Percentiles rank a stretch among this genome's conserved stretches.
Evolutionary conservation across 1,139 yeast species (phyloP).

Genomic region (Scheffersomyces quercinus): DNA sequence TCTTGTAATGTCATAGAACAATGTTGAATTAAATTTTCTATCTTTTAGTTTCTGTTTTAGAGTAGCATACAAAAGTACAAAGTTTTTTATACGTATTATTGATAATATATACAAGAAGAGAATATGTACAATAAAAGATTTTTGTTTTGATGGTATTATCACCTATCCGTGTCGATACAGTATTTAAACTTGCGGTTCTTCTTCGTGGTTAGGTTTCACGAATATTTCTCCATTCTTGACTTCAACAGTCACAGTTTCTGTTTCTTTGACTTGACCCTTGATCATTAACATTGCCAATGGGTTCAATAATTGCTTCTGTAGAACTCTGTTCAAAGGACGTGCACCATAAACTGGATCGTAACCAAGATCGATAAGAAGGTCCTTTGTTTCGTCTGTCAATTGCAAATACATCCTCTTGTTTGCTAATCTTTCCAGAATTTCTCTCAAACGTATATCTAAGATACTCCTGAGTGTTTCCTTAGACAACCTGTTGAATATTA

Average conservation of each 20-base stretch:
- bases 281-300: constrained; percentile 82
- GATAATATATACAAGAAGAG: too few relatives aligned
- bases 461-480: constrained; percentile 70
- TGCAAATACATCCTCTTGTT: constrained; percentile 74
- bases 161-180: too few relatives aligned
- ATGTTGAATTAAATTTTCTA: not conserved
- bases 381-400: constrained; percentile 64
- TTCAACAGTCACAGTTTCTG: constrained; percentile 57
- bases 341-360: constrained; percentile 94
- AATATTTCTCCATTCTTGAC: constrained; percentile 26
- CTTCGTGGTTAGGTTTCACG: constrained; percentile 53
- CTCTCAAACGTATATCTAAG: constrained; percentile 79
- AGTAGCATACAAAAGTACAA: constrained; percentile 1
- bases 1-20: constrained; percentile 24
- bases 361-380: constrained; percentile 78
- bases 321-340: constrained; percentile 87
- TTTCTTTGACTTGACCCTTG: constrained; percentile 73
- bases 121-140: constrained; percentile 1
- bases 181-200: constrained; percentile 2
- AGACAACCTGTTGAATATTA: constrained; percentile 87
- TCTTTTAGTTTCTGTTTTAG: constrained; percentile 13
- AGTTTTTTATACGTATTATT: too few relatives aligned
- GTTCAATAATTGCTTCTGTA: constrained; percentile 78
- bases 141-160: not conserved
- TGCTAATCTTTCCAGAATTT: constrained; percentile 74